Evolutionary conservation across 768 basidiomycete species (phyloP).

Genomic region (Pleurotus sapidus): DNA sequence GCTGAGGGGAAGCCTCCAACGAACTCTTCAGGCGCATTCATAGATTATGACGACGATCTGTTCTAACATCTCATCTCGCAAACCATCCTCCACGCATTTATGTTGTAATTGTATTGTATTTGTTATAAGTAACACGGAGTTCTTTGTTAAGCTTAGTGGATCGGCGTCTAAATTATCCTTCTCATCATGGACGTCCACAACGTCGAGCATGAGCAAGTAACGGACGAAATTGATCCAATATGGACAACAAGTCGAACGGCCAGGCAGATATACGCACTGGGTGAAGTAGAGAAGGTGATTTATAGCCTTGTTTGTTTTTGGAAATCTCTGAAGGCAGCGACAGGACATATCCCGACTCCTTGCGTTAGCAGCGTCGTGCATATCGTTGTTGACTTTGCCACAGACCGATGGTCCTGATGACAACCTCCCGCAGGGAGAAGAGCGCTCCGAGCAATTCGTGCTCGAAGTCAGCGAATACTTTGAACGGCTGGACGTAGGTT

Average conservation of each 20-base stretch:
- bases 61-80: not conserved
- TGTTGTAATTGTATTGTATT: too few relatives aligned
- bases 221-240: constrained; percentile 66
- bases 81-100: not conserved
- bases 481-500: constrained; percentile 69
- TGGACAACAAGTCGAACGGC: constrained; percentile 82
- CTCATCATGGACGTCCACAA: constrained; percentile 20
- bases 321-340: not conserved
- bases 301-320: too few relatives aligned
- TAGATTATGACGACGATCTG: not conserved
- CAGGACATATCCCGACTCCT: constrained; percentile 80
- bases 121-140: too few relatives aligned
- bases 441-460: constrained; percentile 83
- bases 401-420: constrained; percentile 74
- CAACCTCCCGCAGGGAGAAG: constrained; percentile 73
- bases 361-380: constrained; percentile 72
- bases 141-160: too few relatives aligned
- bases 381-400: constrained; percentile 77
- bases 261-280: constrained; percentile 76
- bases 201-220: constrained; percentile 30
- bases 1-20: not conserved
- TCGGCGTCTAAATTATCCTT: too few relatives aligned
- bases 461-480: constrained; percentile 85
- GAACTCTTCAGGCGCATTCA: not conserved
- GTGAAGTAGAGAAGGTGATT: constrained; percentile 75